Percentiles rank a stretch among this genome's conserved stretches.
phyloP scores from a whole-genome alignment of 2,329 filamentous ascomycete species.

The Tricladium varicosporioides region DNA sequence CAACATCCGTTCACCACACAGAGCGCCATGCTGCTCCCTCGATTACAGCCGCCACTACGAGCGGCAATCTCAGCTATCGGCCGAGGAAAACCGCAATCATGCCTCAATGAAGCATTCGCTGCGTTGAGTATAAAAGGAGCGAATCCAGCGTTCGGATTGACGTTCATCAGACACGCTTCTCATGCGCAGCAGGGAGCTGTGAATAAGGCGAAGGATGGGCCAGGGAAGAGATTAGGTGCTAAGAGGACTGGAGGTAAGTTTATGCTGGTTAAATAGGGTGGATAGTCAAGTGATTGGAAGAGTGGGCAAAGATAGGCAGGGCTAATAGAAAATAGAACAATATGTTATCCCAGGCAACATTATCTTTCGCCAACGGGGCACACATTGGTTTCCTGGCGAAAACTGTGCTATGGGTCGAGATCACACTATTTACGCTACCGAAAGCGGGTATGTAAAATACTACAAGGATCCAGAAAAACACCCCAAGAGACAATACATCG shows the following conservation, averaged over 20 bases:
- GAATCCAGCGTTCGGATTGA: conserved; percentile 10
- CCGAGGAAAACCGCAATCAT: conserved; percentile 20
- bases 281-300: background rate
- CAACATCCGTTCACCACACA: conserved; percentile 18
- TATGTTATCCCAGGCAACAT: conserved; percentile 96
- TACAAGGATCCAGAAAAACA: conserved; percentile 84
- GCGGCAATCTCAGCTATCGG: conserved; percentile 36
- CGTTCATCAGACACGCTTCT: conserved; percentile 32
- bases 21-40: conserved; percentile 40
- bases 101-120: conserved; percentile 32
- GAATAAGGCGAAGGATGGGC: conserved; percentile 68
- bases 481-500: conserved; percentile 90
- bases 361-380: conserved; percentile 94
- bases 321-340: conserved; percentile 59
- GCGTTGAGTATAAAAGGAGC: conserved; percentile 16
- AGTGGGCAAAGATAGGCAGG: background rate
- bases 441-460: conserved; percentile 91
- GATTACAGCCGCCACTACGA: conserved; percentile 44
- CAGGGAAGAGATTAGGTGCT: conserved; percentile 86
- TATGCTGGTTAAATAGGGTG: background rate
- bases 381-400: conserved; percentile 91
- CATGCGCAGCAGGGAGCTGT: conserved; percentile 64
- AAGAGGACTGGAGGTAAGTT: conserved; percentile 82
- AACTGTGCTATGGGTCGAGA: conserved; percentile 94
- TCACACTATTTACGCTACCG: conserved; percentile 88